Percentiles rank a stretch among this genome's conserved stretches.
These are phyloP conservation scores for Cyclotella atomus DNA, from an alignment of 108 stramenopile genomes.

Conservation along the genomic window DNA sequence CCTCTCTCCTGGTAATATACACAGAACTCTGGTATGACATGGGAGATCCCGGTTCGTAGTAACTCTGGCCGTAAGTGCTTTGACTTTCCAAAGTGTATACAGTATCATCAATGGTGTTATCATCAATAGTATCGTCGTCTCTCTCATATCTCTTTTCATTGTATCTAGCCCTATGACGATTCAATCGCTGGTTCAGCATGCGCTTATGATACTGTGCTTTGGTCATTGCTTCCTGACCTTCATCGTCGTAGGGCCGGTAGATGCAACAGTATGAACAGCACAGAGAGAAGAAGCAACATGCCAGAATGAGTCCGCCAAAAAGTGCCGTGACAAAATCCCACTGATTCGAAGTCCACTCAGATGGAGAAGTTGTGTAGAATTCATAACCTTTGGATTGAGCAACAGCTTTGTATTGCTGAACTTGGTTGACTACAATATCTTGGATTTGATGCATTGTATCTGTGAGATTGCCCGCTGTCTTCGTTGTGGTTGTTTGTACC, in stretches of 20 bases:
- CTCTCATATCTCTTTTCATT: neutral
- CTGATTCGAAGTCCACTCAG: constrained; percentile 27
- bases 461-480: neutral
- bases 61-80: neutral
- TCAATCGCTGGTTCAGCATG: neutral
- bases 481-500: neutral
- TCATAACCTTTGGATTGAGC: constrained; percentile 35
- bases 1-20: neutral
- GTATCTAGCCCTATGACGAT: constrained; percentile 7
- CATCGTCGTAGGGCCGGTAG: constrained; percentile 7
- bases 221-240: neutral
- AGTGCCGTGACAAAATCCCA: constrained; percentile 30
- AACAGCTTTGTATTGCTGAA: constrained; percentile 7
- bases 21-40: neutral
- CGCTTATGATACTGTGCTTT: neutral
- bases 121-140: neutral
- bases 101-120: neutral
- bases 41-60: neutral
- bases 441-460: neutral
- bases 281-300: constrained; percentile 16
- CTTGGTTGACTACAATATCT: constrained; percentile 5
- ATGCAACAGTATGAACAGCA: constrained; percentile 29
- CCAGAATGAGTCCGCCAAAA: constrained; percentile 3
- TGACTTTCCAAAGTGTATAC: neutral
- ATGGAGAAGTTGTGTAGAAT: constrained; percentile 29